Conservation (phyloP, 2,329 filamentous ascomycete genomes). For the Shiraia bambusicola region DNA sequence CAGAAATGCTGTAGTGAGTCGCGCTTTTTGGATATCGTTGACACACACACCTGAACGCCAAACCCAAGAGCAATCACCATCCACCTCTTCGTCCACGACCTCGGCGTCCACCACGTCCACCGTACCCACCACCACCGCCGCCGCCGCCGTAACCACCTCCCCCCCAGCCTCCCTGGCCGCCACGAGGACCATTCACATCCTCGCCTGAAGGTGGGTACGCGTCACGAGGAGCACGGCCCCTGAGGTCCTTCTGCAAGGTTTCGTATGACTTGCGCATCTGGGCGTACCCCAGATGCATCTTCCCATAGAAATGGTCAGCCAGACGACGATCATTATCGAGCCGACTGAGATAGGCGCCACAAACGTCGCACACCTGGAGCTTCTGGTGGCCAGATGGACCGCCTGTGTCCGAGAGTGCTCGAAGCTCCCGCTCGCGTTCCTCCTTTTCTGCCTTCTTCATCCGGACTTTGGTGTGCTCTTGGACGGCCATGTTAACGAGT, state of each 20-base stretch:
- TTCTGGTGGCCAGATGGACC: slow-evolving; percentile 96
- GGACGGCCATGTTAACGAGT: slow-evolving; percentile 77
- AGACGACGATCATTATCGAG: slow-evolving; percentile 92
- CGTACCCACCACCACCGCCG: slow-evolving; percentile 13
- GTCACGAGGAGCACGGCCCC: slow-evolving; percentile 63
- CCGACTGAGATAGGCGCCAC: slow-evolving; percentile 87
- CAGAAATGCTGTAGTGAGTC: slow-evolving; percentile 36
- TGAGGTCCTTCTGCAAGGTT: slow-evolving; percentile 81
- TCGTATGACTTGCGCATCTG: slow-evolving; percentile 96
- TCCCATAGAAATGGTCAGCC: slow-evolving; percentile 97
- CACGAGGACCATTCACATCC: slow-evolving; percentile 27
- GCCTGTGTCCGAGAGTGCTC: slow-evolving; percentile 85
- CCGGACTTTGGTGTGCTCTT: slow-evolving; percentile 84
- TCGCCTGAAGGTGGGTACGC: slow-evolving; percentile 22
- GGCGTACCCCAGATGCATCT: slow-evolving; percentile 98
- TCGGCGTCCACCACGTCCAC: slow-evolving; percentile 31
- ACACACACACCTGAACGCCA: slow-evolving; percentile 43
- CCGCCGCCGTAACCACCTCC: slow-evolving; percentile 22
- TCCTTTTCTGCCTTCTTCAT: slow-evolving; percentile 78
- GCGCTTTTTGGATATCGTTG: slow-evolving; percentile 29
- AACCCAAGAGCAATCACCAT: slow-evolving; percentile 29
- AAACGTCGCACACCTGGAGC: slow-evolving; percentile 97
- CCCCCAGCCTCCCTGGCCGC: slow-evolving; percentile 26
- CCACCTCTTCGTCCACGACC: slow-evolving; percentile 22
- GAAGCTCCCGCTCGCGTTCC: slow-evolving; percentile 83